These are phyloP conservation scores for Xylariaceae sp. DNA, from an alignment of 2,329 filamentous ascomycete genomes.

Conservation along the genomic window DNA sequence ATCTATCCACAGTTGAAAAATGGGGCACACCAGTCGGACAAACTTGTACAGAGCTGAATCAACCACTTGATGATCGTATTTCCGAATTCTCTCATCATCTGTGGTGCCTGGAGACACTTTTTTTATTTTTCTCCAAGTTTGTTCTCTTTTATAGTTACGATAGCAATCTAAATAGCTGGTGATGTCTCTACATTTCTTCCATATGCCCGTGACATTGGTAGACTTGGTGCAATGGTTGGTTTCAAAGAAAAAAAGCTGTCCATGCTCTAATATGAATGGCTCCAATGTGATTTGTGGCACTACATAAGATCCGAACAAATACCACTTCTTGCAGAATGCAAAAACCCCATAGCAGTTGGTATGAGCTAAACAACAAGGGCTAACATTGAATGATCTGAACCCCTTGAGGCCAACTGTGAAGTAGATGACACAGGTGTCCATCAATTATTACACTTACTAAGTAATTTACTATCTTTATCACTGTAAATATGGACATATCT, in stretches of 20 bases:
- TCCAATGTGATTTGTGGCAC: background rate
- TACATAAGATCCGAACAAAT: background rate
- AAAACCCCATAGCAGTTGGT: background rate
- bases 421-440: background rate
- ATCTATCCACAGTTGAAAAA: background rate
- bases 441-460: background rate
- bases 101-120: too few species aligned
- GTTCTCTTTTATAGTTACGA: too few species aligned
- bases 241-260: background rate
- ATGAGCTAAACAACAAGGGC: background rate
- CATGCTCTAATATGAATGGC: background rate
- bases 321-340: background rate
- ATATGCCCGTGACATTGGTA: background rate
- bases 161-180: too few species aligned
- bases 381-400: background rate
- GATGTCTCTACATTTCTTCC: too few species aligned
- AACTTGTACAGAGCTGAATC: background rate
- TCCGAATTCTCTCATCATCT: background rate
- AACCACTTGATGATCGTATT: background rate
- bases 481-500: background rate
- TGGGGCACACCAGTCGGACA: background rate
- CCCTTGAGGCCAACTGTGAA: background rate
- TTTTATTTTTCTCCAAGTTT: too few species aligned
- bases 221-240: background rate
- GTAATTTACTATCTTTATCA: background rate